Percentiles rank a stretch among this genome's conserved stretches.
These are phyloP conservation scores for Coemansia sp. DNA, from an alignment of 192 early-diverging fungal species.

Conservation along the genomic window DNA sequence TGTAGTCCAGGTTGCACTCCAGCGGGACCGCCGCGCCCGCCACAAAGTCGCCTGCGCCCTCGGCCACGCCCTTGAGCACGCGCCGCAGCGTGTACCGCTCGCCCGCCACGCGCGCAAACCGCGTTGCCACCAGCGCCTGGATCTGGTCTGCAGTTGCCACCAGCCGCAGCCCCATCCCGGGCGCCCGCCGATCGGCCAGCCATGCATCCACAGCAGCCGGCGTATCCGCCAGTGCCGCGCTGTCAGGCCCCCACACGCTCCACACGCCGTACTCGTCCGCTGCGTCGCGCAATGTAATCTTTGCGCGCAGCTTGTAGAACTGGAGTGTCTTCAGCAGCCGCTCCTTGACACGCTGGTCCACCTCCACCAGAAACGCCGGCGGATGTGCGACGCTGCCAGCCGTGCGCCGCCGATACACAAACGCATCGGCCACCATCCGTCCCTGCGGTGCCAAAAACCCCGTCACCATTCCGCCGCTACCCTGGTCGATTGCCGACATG, in stretches of 20 bases:
- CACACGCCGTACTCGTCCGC: slow-evolving; percentile 65
- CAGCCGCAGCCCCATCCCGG: slow-evolving; percentile 63
- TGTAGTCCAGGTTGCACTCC: slow-evolving; percentile 90
- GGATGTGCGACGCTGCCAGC: slow-evolving; percentile 58
- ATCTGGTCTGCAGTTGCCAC: slow-evolving; percentile 26
- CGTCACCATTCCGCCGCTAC: slow-evolving; percentile 76
- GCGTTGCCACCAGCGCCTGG: slow-evolving; percentile 47
- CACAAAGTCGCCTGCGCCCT: slow-evolving; percentile 83
- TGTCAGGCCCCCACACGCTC: slow-evolving; percentile 72
- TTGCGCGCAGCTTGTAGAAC: slow-evolving; percentile 78
- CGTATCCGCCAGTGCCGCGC: slow-evolving; percentile 30
- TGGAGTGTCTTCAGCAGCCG: slow-evolving; percentile 67
- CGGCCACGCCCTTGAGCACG: slow-evolving; percentile 84
- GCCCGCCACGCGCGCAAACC: slow-evolving; percentile 56
- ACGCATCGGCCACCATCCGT: slow-evolving; percentile 84
- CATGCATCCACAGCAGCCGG: slow-evolving; percentile 27
- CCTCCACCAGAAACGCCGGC: slow-evolving; percentile 75
- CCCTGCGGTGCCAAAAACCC: slow-evolving; percentile 88
- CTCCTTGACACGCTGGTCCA: slow-evolving; percentile 58
- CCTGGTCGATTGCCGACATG: slow-evolving; percentile 68
- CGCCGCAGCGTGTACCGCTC: slow-evolving; percentile 74
- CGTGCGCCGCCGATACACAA: slow-evolving; percentile 65
- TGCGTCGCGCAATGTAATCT: slow-evolving; percentile 69
- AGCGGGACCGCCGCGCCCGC: slow-evolving; percentile 74
- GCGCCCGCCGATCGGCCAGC: slow-evolving; percentile 58